phyloP scores from a whole-genome alignment of 768 basidiomycete genomes.

The Tephrocybe sp. region DNA sequence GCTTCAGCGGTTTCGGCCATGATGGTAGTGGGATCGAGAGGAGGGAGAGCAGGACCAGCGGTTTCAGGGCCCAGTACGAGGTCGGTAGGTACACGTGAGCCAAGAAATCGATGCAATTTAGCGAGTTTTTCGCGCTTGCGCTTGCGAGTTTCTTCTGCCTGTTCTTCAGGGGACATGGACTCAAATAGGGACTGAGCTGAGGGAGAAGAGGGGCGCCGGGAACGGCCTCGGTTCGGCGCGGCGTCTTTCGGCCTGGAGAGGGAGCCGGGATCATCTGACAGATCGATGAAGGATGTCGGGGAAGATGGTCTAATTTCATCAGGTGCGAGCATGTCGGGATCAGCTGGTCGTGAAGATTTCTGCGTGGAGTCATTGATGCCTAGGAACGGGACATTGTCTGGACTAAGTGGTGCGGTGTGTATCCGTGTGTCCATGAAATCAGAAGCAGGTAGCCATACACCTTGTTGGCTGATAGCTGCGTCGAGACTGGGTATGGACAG shows the following conservation, averaged over 20 bases:
- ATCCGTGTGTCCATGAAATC: constrained; percentile 34
- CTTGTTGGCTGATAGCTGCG: constrained; percentile 9
- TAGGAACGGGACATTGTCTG: constrained; percentile 43
- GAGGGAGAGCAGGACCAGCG: constrained; percentile 25
- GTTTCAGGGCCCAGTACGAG: constrained; percentile 57
- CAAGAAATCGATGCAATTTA: constrained; percentile 82
- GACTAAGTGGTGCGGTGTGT: constrained; percentile 55
- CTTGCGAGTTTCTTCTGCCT: constrained; percentile 60
- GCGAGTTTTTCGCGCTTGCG: constrained; percentile 77
- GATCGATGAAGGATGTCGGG: constrained; percentile 61
- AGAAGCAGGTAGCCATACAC: constrained; percentile 34
- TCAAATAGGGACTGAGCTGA: constrained; percentile 50
- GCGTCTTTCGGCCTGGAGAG: constrained; percentile 21
- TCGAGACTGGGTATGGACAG: constrained; percentile 24
- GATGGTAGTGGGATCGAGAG: constrained; percentile 22
- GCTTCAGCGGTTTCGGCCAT: constrained; percentile 30
- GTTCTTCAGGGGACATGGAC: constrained; percentile 49
- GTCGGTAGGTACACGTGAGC: constrained; percentile 74
- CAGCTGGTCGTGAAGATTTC: constrained; percentile 17
- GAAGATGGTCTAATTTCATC: constrained; percentile 28
- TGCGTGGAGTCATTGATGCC: constrained; percentile 16
- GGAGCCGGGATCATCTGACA: constrained; percentile 60
- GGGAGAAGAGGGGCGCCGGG: constrained; percentile 32
- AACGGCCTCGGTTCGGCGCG: constrained; percentile 21
- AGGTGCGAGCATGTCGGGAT: constrained; percentile 19